Percentiles rank a stretch among this genome's conserved stretches.
Conservation (phyloP, 305 asterid genomes). For the Vinca major region DNA sequence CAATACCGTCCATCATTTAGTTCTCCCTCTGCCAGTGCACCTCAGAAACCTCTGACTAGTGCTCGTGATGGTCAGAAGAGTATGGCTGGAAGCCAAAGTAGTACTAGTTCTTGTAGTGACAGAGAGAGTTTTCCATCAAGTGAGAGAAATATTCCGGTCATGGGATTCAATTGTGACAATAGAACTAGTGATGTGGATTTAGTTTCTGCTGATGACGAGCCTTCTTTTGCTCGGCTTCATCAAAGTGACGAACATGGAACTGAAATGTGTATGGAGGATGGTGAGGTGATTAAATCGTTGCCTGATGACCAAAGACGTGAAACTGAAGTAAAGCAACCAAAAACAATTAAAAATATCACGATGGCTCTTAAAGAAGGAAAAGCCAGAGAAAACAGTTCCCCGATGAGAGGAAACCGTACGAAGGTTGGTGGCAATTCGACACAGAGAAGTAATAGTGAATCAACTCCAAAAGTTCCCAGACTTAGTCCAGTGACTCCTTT, state of each 20-base stretch:
- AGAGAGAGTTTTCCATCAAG: constrained; percentile 52
- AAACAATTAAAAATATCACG: constrained; percentile 55
- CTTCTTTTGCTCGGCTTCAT: constrained; percentile 23
- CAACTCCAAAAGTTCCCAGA: constrained; percentile 48
- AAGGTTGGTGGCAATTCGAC: constrained; percentile 29
- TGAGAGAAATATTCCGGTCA: constrained; percentile 40
- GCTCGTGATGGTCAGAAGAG: constrained; percentile 27
- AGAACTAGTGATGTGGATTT: constrained; percentile 25
- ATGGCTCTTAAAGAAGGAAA: constrained; percentile 79
- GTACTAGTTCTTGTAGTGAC: constrained; percentile 93
- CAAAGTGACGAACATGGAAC: constrained; percentile 30
- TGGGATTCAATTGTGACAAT: constrained; percentile 29
- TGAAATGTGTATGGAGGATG: constrained; percentile 25
- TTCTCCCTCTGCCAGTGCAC: constrained; percentile 22
- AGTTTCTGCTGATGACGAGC: constrained; percentile 36
- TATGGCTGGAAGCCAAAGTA: constrained; percentile 82
- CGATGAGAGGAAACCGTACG: constrained; percentile 50
- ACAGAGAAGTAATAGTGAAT: constrained; percentile 41
- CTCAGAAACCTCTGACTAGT: constrained; percentile 35
- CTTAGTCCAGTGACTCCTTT: constrained; percentile 26
- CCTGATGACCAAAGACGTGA: constrained; percentile 31
- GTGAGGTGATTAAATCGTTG: constrained; percentile 27
- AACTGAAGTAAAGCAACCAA: constrained; percentile 55
- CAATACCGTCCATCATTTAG: constrained; percentile 59
- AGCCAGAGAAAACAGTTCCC: constrained; percentile 71